phyloP scores from a whole-genome alignment of 768 basidiomycete species.

The Tylopilus felleus region DNA sequence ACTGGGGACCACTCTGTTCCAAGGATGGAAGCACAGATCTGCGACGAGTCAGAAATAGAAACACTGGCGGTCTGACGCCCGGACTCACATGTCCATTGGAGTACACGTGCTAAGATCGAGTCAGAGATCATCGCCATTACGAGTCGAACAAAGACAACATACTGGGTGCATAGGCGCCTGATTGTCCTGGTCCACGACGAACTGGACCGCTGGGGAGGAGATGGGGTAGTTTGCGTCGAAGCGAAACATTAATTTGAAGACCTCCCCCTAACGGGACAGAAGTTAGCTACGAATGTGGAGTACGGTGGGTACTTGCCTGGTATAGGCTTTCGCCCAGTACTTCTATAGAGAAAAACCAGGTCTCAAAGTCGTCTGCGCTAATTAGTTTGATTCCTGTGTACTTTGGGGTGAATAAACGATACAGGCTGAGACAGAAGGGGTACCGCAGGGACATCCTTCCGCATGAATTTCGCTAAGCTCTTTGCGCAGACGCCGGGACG shows the following conservation, averaged over 20 bases:
- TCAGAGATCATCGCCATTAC: constrained; percentile 9
- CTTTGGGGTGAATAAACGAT: constrained; percentile 1
- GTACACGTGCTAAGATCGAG: constrained; percentile 66
- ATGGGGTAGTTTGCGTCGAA: constrained; percentile 85
- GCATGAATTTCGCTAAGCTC: constrained; percentile 64
- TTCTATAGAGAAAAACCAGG: constrained; percentile 76
- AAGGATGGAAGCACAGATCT: constrained; percentile 90
- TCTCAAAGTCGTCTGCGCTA: constrained; percentile 72
- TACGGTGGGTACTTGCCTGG: constrained; percentile 41
- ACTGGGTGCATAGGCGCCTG: constrained; percentile 81
- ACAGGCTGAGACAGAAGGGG: constrained; percentile 4
- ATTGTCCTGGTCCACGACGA: constrained; percentile 62
- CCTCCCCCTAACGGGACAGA: constrained; percentile 55
- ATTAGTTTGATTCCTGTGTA: constrained; percentile 65
- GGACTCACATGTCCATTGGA: constrained; percentile 77
- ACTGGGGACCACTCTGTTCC: constrained; percentile 90
- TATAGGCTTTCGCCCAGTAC: constrained; percentile 84
- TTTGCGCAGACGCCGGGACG: constrained; percentile 62
- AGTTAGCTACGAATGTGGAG: not conserved
- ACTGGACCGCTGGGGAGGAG: constrained; percentile 83
- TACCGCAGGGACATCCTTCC: constrained; percentile 68
- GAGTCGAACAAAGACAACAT: constrained; percentile 28
- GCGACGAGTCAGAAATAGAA: constrained; percentile 14
- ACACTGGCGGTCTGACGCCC: not conserved
- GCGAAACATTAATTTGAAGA: constrained; percentile 74